A percentile compares a stretch with the other conserved stretches of the same genome.
Evolutionary conservation across 257 asterid species (phyloP).

Genomic region (Verbena officinalis): DNA sequence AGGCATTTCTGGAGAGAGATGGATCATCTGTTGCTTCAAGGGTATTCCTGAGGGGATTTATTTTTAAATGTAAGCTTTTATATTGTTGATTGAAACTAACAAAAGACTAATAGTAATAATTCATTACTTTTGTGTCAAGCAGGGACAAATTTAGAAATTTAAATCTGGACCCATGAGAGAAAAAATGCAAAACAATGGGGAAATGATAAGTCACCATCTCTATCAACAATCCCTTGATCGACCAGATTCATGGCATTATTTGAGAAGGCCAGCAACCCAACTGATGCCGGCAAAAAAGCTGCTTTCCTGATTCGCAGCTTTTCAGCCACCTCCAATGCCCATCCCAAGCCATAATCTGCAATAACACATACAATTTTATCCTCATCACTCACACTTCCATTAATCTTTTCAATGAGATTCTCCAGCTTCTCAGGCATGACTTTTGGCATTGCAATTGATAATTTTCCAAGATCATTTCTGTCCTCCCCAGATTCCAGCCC

Average conservation of each 20-base stretch:
- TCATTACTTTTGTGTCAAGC: too few species aligned
- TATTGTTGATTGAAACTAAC: background rate
- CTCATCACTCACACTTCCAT: conserved; percentile 7
- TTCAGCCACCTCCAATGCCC: conserved; percentile 50
- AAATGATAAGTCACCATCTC: conserved; percentile 39
- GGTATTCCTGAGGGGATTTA: conserved; percentile 41
- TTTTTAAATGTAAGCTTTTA: too few species aligned
- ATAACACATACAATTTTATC: conserved; percentile 49
- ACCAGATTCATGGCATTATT: conserved; percentile 39
- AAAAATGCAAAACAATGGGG: too few species aligned
- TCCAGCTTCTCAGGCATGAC: conserved; percentile 53
- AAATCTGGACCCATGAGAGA: too few species aligned
- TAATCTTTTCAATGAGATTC: conserved; percentile 41
- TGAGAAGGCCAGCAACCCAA: conserved; percentile 37
- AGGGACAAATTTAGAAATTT: too few species aligned
- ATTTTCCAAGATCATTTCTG: conserved; percentile 45
- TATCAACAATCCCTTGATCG: conserved; percentile 51
- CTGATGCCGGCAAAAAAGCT: conserved; percentile 50
- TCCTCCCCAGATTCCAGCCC: conserved; percentile 65
- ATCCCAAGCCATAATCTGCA: conserved; percentile 50
- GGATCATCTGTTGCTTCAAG: conserved; percentile 40
- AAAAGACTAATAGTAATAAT: background rate
- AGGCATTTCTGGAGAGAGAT: conserved; percentile 54
- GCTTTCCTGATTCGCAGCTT: conserved; percentile 45
- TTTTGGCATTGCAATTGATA: conserved; percentile 28